Evolutionary conservation across 345 rosid genomes (phyloP).

Genomic region (Populus tremula): DNA sequence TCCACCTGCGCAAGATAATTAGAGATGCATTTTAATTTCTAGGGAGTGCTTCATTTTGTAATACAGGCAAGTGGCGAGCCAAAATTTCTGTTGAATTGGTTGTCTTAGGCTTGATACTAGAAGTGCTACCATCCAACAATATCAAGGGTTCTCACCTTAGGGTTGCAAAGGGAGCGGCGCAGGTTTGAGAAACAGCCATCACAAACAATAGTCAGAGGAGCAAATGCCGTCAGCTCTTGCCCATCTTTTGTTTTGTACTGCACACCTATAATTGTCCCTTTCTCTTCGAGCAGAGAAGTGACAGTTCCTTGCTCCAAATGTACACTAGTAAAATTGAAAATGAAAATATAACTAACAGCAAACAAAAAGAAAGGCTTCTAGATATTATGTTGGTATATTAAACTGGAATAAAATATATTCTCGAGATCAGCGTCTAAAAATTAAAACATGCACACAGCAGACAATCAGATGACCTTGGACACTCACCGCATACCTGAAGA

Average conservation of each 20-base stretch:
- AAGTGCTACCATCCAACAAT: background rate
- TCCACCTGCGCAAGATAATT: conserved; percentile 22
- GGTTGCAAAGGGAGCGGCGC: conserved; percentile 32
- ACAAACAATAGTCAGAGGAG: conserved; percentile 29
- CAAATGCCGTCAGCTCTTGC: conserved; percentile 19
- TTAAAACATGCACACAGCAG: background rate
- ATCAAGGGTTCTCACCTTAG: conserved; percentile 18
- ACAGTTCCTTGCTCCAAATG: conserved; percentile 32
- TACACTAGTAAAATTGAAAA: conserved; percentile 16
- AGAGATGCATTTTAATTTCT: background rate
- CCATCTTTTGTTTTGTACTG: conserved; percentile 29
- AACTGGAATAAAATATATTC: background rate
- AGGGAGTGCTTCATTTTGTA: background rate
- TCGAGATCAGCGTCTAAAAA: background rate
- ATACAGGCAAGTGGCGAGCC: background rate
- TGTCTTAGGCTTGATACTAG: background rate
- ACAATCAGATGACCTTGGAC: background rate
- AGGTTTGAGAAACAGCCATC: conserved; percentile 35
- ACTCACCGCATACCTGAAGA: background rate
- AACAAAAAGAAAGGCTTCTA: background rate
- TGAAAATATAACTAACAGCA: background rate
- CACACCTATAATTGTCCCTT: conserved; percentile 26
- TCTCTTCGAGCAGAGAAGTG: conserved; percentile 31
- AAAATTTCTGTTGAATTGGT: background rate
- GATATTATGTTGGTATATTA: background rate